Evolutionary conservation across 176 grass and related monocot species (phyloP), one percentile per base, ranked within the genome.

Genomic region (Themeda triandra): DNA sequence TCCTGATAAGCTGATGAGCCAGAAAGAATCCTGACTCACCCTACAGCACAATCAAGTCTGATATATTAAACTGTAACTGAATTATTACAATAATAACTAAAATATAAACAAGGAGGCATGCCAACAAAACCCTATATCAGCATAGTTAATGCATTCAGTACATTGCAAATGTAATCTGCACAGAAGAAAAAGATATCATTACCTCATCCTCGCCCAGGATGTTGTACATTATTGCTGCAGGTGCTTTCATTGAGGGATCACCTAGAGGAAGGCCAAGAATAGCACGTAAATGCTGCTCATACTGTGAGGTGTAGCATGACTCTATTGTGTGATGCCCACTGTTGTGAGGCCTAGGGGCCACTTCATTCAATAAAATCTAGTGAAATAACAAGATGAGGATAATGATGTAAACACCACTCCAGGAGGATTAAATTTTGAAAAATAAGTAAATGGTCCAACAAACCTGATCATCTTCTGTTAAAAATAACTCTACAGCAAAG

Each of bases 251-350:
- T 15, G 88, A 96, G 77, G 97, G 86, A 49, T 99, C 93, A 42
- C 93, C 93, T 60, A 99, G 93, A 81, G 97, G 93, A 85, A 94
- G 90, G 45, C 92, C 93, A 79, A 99, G 92, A 89, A 96, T 89
- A 87, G 97, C 97, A 28, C 93, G 87, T 73, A 99, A 90, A 78
- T 99, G 97, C 28, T 99, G 93, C 63, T 99, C 93, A 11, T 96
- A 99, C 68, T 99, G 97, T 86, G 97, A 99, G 65, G 92, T 96
- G 72, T 99, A 94, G 62, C 92, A 99, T 60, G 97, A 89, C 59
- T 99, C 97, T 10, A 99, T 99, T 56, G 91, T 96, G 75, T 96
- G 93, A 83, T 99, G 93, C 59, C 97, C 93, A 89, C 97, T 96
- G 30, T 99, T 99, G 84, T 99, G 97, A 51, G 97, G 97, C 64